phyloP scores from a whole-genome alignment of 169 alveolate genomes.

The Eimeria zaria region DNA sequence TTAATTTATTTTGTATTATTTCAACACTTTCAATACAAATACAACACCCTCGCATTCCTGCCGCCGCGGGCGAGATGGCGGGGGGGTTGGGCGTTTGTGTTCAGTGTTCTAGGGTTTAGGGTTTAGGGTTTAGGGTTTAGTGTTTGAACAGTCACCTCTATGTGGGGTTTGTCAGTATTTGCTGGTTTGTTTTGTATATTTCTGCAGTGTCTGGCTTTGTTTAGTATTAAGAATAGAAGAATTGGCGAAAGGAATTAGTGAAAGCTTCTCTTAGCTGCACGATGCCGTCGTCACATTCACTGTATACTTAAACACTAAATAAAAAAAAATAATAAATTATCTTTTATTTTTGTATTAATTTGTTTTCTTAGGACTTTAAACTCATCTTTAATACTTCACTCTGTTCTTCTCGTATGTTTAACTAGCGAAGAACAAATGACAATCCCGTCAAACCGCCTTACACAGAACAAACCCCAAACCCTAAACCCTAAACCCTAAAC shows the following conservation, averaged over 20 bases:
- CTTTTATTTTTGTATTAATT: neutral
- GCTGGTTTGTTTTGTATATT: neutral
- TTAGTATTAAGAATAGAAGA: neutral
- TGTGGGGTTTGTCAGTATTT: neutral
- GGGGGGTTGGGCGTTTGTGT: too few relatives aligned
- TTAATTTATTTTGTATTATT: too few relatives aligned
- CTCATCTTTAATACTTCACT: neutral
- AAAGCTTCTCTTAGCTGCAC: too few relatives aligned
- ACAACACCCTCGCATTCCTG: too few relatives aligned
- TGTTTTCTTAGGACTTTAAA: neutral
- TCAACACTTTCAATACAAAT: too few relatives aligned
- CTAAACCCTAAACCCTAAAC: constrained; percentile 50
- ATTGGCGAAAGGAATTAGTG: neutral
- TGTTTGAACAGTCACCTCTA: too few relatives aligned
- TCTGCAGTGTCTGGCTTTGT: neutral
- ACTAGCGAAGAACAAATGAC: neutral
- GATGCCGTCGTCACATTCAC: too few relatives aligned
- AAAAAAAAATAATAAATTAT: too few relatives aligned
- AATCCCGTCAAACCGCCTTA: neutral
- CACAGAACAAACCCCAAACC: neutral
- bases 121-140: neutral
- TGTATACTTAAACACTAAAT: neutral
- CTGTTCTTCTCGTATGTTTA: neutral
- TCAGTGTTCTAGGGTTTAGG: neutral
- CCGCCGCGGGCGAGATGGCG: too few relatives aligned